phyloP scores from a whole-genome alignment of 176 grass and related monocot genomes.

The Lolium multiflorum region DNA sequence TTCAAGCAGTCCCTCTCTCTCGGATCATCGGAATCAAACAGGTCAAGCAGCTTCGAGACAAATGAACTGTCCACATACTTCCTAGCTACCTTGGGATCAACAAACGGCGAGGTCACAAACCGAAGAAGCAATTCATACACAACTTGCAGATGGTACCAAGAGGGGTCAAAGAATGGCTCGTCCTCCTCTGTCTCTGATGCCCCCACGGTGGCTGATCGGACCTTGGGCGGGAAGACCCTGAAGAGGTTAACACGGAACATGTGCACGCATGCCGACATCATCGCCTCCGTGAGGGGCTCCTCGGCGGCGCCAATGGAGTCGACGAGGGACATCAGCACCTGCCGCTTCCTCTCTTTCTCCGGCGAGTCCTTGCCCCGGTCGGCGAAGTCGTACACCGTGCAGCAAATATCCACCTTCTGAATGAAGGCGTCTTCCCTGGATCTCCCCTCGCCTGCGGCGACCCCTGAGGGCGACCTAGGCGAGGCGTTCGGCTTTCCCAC shows the following conservation, averaged over 20 bases:
- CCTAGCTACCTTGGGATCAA: conserved; percentile 86
- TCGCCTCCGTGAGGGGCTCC: conserved; percentile 78
- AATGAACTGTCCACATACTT: conserved; percentile 87
- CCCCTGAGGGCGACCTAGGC: conserved; percentile 25
- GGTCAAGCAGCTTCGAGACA: conserved; percentile 75
- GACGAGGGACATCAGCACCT: conserved; percentile 77
- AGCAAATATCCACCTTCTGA: conserved; percentile 87
- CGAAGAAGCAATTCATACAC: conserved; percentile 92
- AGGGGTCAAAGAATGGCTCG: conserved; percentile 88
- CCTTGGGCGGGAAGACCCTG: conserved; percentile 90
- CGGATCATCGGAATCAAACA: conserved; percentile 95
- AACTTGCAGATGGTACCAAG: conserved; percentile 91
- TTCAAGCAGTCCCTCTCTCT: conserved; percentile 92
- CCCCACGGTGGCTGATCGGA: conserved; percentile 29
- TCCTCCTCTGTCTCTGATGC: conserved; percentile 82
- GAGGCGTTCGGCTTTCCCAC: conserved; percentile 41
- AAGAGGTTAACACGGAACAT: conserved; percentile 89
- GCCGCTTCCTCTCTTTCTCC: conserved; percentile 90
- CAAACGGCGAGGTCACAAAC: conserved; percentile 78
- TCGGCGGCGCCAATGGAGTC: conserved; percentile 64
- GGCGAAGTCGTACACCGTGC: conserved; percentile 82
- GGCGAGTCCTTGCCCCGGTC: conserved; percentile 78
- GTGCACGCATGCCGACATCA: conserved; percentile 72
- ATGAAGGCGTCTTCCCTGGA: conserved; percentile 78
- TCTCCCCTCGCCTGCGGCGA: conserved; percentile 39